Base-by-base conservation (phyloP, 1,139 yeast genomes). In the Yamadazyma jaroonii region DNA sequence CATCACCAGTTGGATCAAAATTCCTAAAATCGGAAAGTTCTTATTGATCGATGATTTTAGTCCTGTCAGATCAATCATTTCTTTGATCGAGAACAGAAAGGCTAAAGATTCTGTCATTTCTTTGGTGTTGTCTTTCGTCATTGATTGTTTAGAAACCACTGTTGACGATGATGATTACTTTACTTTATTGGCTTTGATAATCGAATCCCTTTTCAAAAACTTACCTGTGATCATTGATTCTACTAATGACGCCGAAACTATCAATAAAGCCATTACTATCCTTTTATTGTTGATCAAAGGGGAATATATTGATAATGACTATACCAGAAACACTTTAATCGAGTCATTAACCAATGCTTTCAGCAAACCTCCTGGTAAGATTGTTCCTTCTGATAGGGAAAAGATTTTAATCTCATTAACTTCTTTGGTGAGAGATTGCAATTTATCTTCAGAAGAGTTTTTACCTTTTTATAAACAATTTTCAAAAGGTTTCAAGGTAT, bases 51-150 rank as follows among this genome's bases (percentile, higher is more conserved):
- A 84, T 50, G 74, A 81, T 25, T 69, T 62, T 43, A 69, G 77
- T 3, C 77, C 89, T 3, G 72, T 75, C 0, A 59, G 54, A 17
- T 79, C 89, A 2, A 56, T 86, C 26, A 64, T 85, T 47, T 63
- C 74, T 1, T 63, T 84, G 11, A 55, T 88, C 32, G 64, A 69
- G 1, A 75, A 77, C 48, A 55, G 63, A 2, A 70, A 75, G 41
- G 81, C 85, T 3, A 88, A 88, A 52, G 90, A 82, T 35, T 47
- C 80, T 1, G 96, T 87, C 6, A 54, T 83, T 9, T 61, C 67
- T 2, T 61, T 69, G 10, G 77, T 83, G 9, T 61, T 89, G 38
- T 77, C 76, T 29, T 82, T 85, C 43, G 70, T 81, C 37, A 61
- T 67, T 21, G 67, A 72, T 42, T 62, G 60, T 41, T 71, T 58